These are phyloP conservation scores for Phytophthora pseudosyringae DNA, from an alignment of 352 stramenopile species.

Conservation along the genomic window DNA sequence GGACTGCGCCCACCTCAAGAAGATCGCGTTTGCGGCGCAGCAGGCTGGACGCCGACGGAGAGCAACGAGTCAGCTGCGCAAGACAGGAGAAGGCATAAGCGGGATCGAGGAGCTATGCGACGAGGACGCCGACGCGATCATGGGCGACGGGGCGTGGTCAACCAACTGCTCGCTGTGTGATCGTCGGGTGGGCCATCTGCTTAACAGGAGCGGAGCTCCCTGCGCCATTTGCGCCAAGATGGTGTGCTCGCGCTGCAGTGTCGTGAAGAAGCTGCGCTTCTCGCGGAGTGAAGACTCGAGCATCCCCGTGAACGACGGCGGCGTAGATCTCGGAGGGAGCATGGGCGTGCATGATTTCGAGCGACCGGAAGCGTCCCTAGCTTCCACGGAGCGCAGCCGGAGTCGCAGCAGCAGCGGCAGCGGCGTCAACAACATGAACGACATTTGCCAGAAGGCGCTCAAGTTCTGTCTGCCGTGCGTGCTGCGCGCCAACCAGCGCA, in stretches of 20 bases:
- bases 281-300: conserved; percentile 30
- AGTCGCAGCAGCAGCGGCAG: conserved; percentile 35
- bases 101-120: conserved; percentile 44
- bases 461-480: conserved; percentile 62
- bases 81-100: conserved; percentile 32
- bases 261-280: conserved; percentile 62
- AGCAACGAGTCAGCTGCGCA: conserved; percentile 23
- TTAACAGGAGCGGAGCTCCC: conserved; percentile 38
- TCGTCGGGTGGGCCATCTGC: conserved; percentile 35
- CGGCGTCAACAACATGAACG: conserved; percentile 29
- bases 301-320: neutral
- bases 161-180: conserved; percentile 49
- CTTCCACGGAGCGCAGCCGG: conserved; percentile 34
- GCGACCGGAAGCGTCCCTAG: conserved; percentile 31
- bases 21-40: conserved; percentile 58
- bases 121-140: conserved; percentile 20
- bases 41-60: conserved; percentile 42
- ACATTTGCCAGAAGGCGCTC: conserved; percentile 52
- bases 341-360: conserved; percentile 38
- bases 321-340: conserved; percentile 28
- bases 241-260: conserved; percentile 52
- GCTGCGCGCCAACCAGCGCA: conserved; percentile 47
- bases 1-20: conserved; percentile 66
- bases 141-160: conserved; percentile 16
- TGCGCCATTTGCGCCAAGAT: conserved; percentile 46